A percentile compares a stretch with the other conserved stretches of the same genome.
Evolutionary conservation across 495 filamentous ascomycete genomes (phyloP).

Genomic region (Penicillium simplicissimum): DNA sequence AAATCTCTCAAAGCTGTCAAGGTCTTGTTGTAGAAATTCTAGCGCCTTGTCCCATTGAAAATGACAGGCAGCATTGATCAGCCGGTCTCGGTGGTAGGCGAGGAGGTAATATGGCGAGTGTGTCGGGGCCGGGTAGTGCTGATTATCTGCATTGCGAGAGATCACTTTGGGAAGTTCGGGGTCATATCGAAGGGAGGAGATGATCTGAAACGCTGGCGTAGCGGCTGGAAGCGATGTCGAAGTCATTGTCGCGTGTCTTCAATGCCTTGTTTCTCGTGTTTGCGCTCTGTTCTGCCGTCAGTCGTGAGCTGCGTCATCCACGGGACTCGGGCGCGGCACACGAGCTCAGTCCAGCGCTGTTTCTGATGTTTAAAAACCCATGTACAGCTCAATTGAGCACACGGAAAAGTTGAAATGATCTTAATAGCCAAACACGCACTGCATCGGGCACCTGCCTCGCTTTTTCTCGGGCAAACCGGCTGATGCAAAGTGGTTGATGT

Average conservation of each 20-base stretch:
- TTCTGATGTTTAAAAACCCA: neutral
- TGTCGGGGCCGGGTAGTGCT: constrained; percentile 33
- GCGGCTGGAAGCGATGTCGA: neutral
- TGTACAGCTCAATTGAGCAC: neutral
- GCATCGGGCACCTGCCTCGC: neutral
- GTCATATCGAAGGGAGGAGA: constrained; percentile 77
- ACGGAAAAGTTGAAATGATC: neutral
- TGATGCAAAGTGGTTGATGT: constrained; percentile 12
- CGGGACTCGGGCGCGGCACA: neutral
- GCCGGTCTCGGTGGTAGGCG: constrained; percentile 76
- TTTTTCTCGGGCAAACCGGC: constrained; percentile 13
- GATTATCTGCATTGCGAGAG: constrained; percentile 38
- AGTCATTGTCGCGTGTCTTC: constrained; percentile 12
- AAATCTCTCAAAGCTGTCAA: constrained; percentile 25
- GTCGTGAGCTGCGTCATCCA: constrained; percentile 11
- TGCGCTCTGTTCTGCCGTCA: constrained; percentile 8
- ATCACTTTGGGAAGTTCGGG: constrained; percentile 53
- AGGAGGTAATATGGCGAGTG: constrained; percentile 82
- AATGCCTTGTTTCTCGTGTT: neutral
- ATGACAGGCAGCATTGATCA: constrained; percentile 68
- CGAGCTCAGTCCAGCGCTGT: constrained; percentile 1
- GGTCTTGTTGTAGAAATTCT: constrained; percentile 34
- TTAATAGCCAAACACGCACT: neutral
- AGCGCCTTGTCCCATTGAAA: constrained; percentile 59
- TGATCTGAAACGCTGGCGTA: constrained; percentile 54